Percentiles rank a stretch among this genome's conserved stretches.
Conservation (phyloP, 2,329 filamentous ascomycete species). For the Ceratocystis eucalypticola region DNA sequence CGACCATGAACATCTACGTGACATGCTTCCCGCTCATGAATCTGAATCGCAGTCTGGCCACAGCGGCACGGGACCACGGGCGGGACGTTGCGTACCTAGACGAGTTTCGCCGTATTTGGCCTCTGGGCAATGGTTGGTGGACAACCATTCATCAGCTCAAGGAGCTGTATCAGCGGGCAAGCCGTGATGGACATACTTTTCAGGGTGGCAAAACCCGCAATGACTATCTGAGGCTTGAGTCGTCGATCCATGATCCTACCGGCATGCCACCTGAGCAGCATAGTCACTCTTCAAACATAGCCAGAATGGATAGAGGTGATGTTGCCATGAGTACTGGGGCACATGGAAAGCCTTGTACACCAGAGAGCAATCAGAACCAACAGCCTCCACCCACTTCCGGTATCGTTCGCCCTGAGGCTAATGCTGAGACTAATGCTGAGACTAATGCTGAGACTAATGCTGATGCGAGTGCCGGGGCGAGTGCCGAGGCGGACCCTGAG, state of each 20-base stretch:
- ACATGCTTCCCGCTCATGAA: slow-evolving; percentile 32
- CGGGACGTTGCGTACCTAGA: slow-evolving; percentile 3
- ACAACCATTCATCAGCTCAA: slow-evolving; percentile 7
- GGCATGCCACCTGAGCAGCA: slow-evolving; percentile 8
- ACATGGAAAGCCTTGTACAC: not conserved
- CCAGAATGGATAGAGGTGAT: slow-evolving; percentile 12
- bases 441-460: not conserved
- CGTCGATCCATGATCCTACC: slow-evolving; percentile 17
- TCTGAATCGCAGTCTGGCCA: slow-evolving; percentile 21
- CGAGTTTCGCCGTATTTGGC: slow-evolving; percentile 4
- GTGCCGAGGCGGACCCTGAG: not conserved
- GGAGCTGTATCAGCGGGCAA: slow-evolving; percentile 9
- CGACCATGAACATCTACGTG: slow-evolving; percentile 31
- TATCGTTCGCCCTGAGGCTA: not conserved
- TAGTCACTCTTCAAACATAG: slow-evolving; percentile 2
- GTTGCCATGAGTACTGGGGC: not conserved
- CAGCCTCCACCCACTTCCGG: not conserved
- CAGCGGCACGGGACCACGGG: not conserved
- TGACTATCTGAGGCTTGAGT: slow-evolving; percentile 15
- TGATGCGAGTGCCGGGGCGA: too few species aligned
- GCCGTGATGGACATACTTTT: slow-evolving; percentile 9
- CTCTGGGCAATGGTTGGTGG: slow-evolving; percentile 12
- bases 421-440: not conserved
- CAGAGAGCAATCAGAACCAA: not conserved
- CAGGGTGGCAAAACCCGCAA: slow-evolving; percentile 12